Percentiles rank a stretch among this genome's conserved stretches.
Evolutionary conservation across 345 rosid species (phyloP).

Genomic region (Syzygium grande): DNA sequence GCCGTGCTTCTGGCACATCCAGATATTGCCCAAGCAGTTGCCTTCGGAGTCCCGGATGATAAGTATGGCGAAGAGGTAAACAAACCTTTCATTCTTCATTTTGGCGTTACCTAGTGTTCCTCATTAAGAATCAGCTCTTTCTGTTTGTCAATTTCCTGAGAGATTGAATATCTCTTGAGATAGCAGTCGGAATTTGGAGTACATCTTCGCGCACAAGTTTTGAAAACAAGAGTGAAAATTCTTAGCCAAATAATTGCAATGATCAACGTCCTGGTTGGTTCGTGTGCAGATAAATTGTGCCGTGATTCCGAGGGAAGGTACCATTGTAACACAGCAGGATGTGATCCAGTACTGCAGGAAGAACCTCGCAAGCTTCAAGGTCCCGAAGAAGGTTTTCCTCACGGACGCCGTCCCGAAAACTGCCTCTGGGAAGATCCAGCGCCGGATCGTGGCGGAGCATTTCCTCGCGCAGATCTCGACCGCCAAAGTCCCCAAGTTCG

Average conservation of each 20-base stretch:
- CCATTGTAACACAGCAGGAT: constrained; percentile 40
- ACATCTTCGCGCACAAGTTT: neutral
- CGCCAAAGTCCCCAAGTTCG: constrained; percentile 14
- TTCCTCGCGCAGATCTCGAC: constrained; percentile 38
- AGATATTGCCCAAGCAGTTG: constrained; percentile 69
- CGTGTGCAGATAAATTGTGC: constrained; percentile 72
- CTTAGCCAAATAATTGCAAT: neutral
- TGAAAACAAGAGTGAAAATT: neutral
- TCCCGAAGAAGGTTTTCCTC: constrained; percentile 60
- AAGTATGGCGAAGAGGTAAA: constrained; percentile 96
- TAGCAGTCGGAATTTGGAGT: neutral
- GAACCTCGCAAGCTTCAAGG: constrained; percentile 82
- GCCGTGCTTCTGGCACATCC: constrained; percentile 75
- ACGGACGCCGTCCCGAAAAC: constrained; percentile 46
- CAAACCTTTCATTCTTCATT: neutral
- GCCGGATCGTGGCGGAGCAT: constrained; percentile 59
- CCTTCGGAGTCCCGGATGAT: constrained; percentile 88
- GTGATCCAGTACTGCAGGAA: constrained; percentile 56
- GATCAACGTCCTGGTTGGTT: neutral
- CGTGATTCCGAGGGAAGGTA: constrained; percentile 70
- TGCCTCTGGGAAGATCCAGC: constrained; percentile 60
- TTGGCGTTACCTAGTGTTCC: neutral
- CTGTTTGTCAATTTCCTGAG: neutral
- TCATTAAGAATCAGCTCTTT: neutral
- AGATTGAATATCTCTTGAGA: neutral